Evolutionary conservation across 1,139 yeast species (phyloP), one percentile per base, ranked within the genome.

Genomic region (Kluyveromyces sp.): DNA sequence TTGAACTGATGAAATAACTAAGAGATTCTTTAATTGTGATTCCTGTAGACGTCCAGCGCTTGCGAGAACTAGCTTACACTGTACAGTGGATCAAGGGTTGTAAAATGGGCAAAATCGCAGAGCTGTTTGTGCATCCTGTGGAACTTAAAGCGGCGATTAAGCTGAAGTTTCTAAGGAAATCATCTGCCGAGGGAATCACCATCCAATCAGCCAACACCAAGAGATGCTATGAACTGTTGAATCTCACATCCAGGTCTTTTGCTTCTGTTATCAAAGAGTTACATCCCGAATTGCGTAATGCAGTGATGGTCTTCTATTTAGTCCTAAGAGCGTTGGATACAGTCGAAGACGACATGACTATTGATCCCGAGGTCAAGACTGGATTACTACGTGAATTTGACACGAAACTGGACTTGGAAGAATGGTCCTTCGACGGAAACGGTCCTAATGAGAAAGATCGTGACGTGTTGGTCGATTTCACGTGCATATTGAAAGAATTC

Each of bases 281-380:
- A 49, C 85, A 87, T 60, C 96, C 97, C 0, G 96, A 88, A 58
- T 69, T 94, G 53, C 77, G 95, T 51, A 80, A 80, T 53, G 85
- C 83, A 0, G 75, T 86, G 43, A 80, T 80, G 88, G 50, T 92
- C 4, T 92, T 94, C 65, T 92, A 92, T 65, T 67, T 92, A 49
- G 75, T 88, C 25, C 70, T 92, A 53, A 75, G 99, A 49, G 98
- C 95, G 0, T 75, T 94, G 57, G 99, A 94, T 61, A 94, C 99
- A 1, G 75, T 94, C 46, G 99, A 94, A 64, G 99, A 94, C 65
- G 99, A 94, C 61, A 92, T 89, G 94, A 75, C 92, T 8, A 67
- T 94, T 46, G 80, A 78, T 47, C 79, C 86, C 6, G 72, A 73
- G 18, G 58, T 77, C 48, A 92, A 92, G 65, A 70, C 88, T 22